A percentile compares a stretch with the other conserved stretches of the same genome.
These are phyloP conservation scores for Lagenidium sp. DNA, from an alignment of 352 stramenopile species.

Conservation along the genomic window DNA sequence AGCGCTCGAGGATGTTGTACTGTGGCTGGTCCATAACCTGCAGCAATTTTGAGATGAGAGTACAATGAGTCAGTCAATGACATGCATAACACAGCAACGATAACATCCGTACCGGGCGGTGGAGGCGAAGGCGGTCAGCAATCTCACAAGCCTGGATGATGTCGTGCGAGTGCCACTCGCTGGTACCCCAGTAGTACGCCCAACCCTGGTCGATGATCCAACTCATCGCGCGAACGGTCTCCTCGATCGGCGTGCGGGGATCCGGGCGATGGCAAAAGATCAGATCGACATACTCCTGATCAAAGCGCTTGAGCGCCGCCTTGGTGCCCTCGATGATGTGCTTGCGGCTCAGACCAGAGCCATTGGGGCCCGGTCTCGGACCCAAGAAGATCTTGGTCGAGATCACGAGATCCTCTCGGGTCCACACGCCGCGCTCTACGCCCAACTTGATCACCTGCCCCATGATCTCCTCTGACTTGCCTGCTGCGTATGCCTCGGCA, in stretches of 20 bases:
- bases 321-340: slow-evolving; percentile 57
- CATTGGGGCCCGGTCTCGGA: slow-evolving; percentile 23
- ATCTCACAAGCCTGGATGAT: slow-evolving; percentile 59
- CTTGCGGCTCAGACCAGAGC: slow-evolving; percentile 33
- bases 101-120: slow-evolving; percentile 14
- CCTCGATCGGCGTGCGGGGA: slow-evolving; percentile 52
- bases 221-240: slow-evolving; percentile 67
- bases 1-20: slow-evolving; percentile 69
- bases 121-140: slow-evolving; percentile 25
- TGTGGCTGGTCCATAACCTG: slow-evolving; percentile 54
- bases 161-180: slow-evolving; percentile 58
- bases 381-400: slow-evolving; percentile 66
- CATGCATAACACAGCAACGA: too few relatives aligned
- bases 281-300: slow-evolving; percentile 50
- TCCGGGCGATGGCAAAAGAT: slow-evolving; percentile 66
- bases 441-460: slow-evolving; percentile 42
- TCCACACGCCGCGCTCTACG: slow-evolving; percentile 30
- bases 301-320: slow-evolving; percentile 43
- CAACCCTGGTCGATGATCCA: slow-evolving; percentile 50
- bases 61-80: too few relatives aligned
- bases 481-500: slow-evolving; percentile 39
- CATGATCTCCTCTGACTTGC: slow-evolving; percentile 42
- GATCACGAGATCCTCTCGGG: slow-evolving; percentile 52
- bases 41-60: too few relatives aligned
- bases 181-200: slow-evolving; percentile 71